Evolutionary conservation across 768 basidiomycete species (phyloP), one percentile per base, ranked within the genome.

Genomic region (Pleurotus djamor): DNA sequence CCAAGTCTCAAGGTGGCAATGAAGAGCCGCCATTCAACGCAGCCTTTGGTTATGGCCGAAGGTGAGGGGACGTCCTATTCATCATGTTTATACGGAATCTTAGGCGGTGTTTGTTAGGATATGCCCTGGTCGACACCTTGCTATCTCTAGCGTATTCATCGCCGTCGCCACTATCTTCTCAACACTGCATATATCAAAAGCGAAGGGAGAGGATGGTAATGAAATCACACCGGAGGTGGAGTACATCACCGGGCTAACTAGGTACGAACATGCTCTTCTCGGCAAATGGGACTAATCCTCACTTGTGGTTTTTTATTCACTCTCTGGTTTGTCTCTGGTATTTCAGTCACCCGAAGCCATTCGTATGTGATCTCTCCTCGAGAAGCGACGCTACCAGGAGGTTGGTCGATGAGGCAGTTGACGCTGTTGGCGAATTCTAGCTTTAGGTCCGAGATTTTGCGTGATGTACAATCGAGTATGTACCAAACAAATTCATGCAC

Each of bases 1-100:
- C 9, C 13, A 41, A 48, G 71, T 75, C 7, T 70, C 74, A 48
- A 32, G 60, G 58, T 10, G 64, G 69, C 14, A 61, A 67, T 45
- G 69, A 76, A 36, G 71, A 73, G 16, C 78, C 83, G 66, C 81
- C 83, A 32, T 70, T 75, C 35, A 76, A 77, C 34, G 65, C 82
- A 37, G 74, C 82, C 16, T 86, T 85, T 64, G 84, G 83, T 4
- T 86, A 85, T 69, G 84, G 84, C 32, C 73, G 84, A 59, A 72
- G 82, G 81, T 81, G 59, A 68, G 70, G 57, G 32, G 47, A 33
- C 9, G 54, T 32, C 34, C 49, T 48, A 48, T 59, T 21, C 14
- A 34, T 32, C 21, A 34, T 60, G 54, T 44, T 48, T 48, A 57
- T 49, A 33, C 34, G 28, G 52, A 59, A 45, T 38, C 10, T 48